phyloP scores from a whole-genome alignment of 495 filamentous ascomycete species.

The Podospora comata region DNA sequence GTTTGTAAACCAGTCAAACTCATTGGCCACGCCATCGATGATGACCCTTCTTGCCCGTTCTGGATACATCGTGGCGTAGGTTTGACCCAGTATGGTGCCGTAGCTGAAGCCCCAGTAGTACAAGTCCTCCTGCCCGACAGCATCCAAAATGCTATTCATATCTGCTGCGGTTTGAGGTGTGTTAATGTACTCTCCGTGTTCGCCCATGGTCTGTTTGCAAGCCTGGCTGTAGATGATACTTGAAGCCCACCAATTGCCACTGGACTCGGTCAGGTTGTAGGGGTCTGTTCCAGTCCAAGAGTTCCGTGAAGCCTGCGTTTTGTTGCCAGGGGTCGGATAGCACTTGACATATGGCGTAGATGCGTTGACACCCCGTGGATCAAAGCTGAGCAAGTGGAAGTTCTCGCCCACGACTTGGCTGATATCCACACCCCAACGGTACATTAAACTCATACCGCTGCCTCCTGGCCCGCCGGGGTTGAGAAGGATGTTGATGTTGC shows the following conservation, averaged over 20 bases:
- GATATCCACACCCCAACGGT: slow-evolving; percentile 34
- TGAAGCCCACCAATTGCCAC: slow-evolving; percentile 43
- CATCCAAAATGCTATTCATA: slow-evolving; percentile 49
- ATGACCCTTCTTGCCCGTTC: slow-evolving; percentile 40
- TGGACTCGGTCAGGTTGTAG: slow-evolving; percentile 31
- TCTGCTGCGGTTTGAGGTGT: slow-evolving; percentile 50
- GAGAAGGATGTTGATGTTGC: slow-evolving; percentile 38
- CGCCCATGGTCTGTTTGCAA: slow-evolving; percentile 44
- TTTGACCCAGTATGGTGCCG: slow-evolving; percentile 60
- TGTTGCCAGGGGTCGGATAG: slow-evolving; percentile 29
- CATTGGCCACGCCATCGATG: slow-evolving; percentile 44
- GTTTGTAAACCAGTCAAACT: slow-evolving; percentile 40
- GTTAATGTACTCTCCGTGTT: slow-evolving; percentile 41
- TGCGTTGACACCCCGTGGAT: slow-evolving; percentile 46
- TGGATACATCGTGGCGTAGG: slow-evolving; percentile 44
- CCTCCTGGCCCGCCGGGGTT: slow-evolving; percentile 49
- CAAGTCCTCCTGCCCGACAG: slow-evolving; percentile 41
- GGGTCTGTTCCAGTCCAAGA: not conserved
- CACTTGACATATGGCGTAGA: slow-evolving; percentile 39
- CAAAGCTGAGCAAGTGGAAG: slow-evolving; percentile 45
- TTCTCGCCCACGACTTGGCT: slow-evolving; percentile 40
- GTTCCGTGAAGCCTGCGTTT: not conserved
- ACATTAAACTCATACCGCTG: slow-evolving; percentile 38
- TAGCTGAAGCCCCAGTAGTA: slow-evolving; percentile 66
- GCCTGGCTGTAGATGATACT: slow-evolving; percentile 36